phyloP scores from a whole-genome alignment of 2,329 filamentous ascomycete genomes.

The Ophiostoma quercus region DNA sequence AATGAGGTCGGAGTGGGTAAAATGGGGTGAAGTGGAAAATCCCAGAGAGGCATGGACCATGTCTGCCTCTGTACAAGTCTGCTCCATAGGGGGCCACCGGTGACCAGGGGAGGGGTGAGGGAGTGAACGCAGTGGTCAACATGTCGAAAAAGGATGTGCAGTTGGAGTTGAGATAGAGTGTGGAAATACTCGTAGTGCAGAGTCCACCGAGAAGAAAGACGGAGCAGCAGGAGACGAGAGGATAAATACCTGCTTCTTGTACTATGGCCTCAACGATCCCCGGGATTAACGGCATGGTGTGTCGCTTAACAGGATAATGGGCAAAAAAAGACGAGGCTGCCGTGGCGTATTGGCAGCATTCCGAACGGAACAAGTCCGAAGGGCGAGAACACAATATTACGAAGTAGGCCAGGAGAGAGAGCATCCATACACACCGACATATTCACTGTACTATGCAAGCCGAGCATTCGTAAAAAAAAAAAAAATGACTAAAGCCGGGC shows the following conservation, averaged over 20 bases:
- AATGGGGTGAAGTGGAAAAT: constrained; percentile 7
- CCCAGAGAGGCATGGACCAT: neutral
- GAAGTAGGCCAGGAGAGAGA: too few species aligned
- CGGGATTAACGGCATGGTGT: neutral
- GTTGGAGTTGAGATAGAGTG: neutral
- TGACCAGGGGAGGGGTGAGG: neutral
- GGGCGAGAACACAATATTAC: too few species aligned
- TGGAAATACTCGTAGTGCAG: too few species aligned
- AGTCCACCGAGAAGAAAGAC: too few species aligned
- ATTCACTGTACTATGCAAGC: too few species aligned
- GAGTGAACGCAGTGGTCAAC: neutral
- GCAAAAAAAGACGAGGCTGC: neutral
- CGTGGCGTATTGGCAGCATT: neutral
- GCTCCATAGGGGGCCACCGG: neutral
- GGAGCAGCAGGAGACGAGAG: too few species aligned
- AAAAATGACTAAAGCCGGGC: too few species aligned
- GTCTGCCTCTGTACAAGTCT: neutral
- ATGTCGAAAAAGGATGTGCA: neutral
- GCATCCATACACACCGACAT: too few species aligned
- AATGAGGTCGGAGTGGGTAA: neutral
- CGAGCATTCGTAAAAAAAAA: too few species aligned
- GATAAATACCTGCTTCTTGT: neutral
- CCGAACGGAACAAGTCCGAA: neutral
- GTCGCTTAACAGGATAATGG: neutral
- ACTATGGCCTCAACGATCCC: neutral